phyloP scores from a whole-genome alignment of 371 early-diverging fungal species.

The Synchytrium microbalum region DNA sequence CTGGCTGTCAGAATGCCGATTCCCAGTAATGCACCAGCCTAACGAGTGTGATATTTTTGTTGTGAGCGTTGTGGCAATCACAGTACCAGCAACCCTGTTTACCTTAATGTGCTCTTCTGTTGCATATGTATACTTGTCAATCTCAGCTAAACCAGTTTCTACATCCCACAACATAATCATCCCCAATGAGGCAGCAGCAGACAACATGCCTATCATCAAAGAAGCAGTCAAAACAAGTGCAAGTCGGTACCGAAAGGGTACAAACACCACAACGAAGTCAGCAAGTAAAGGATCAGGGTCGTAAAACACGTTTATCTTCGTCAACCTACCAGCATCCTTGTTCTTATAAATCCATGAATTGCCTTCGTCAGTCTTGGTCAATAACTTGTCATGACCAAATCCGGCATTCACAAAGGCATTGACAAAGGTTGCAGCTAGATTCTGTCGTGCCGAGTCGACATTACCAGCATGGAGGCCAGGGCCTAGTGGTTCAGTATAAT shows the following conservation, averaged over 20 bases:
- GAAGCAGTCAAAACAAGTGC: not conserved
- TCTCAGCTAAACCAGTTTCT: constrained; percentile 76
- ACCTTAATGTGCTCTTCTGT: constrained; percentile 81
- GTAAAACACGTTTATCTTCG: not conserved
- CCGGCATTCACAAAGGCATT: constrained; percentile 97
- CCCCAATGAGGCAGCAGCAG: constrained; percentile 92
- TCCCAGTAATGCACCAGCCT: constrained; percentile 91
- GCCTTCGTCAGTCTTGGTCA: constrained; percentile 67
- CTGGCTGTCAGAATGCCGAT: constrained; percentile 88
- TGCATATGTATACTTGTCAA: constrained; percentile 90
- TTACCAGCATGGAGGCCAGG: constrained; percentile 51
- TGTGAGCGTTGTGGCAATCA: constrained; percentile 11
- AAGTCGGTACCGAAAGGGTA: not conserved
- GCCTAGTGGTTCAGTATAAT: constrained; percentile 16
- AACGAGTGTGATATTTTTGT: no score
- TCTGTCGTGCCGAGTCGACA: constrained; percentile 90
- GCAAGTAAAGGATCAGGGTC: not conserved
- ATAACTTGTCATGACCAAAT: constrained; percentile 88
- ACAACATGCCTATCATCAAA: constrained; percentile 77
- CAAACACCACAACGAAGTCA: no score
- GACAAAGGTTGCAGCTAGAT: constrained; percentile 92
- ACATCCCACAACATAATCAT: constrained; percentile 90
- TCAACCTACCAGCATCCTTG: constrained; percentile 66
- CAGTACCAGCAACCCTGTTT: constrained; percentile 10
- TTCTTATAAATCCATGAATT: constrained; percentile 91